Evolutionary conservation across 352 stramenopile genomes (phyloP).

Genomic region (Globisporangium canariense): DNA sequence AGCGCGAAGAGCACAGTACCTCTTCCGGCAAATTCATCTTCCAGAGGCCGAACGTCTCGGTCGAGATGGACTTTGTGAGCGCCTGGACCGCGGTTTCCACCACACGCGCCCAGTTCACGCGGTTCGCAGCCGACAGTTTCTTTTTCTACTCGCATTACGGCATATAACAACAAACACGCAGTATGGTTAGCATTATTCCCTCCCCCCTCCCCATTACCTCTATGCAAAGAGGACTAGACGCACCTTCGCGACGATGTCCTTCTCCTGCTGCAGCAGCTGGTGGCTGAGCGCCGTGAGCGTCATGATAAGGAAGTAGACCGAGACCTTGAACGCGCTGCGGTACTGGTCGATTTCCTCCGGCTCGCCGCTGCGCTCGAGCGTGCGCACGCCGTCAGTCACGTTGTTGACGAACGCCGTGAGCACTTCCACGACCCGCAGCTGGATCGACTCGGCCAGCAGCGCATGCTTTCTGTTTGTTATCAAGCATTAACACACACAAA

Average conservation of each 20-base stretch:
- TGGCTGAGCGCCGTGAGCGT: slow-evolving; percentile 49
- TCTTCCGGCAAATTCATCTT: slow-evolving; percentile 80
- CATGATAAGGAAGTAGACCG: slow-evolving; percentile 71
- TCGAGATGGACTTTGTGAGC: slow-evolving; percentile 58
- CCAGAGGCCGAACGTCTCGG: slow-evolving; percentile 68
- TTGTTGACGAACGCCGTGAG: slow-evolving; percentile 59
- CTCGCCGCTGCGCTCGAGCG: slow-evolving; percentile 28
- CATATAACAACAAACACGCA: not conserved
- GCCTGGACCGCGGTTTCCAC: slow-evolving; percentile 54
- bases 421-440: slow-evolving; percentile 65
- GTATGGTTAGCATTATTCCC: not conserved
- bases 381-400: slow-evolving; percentile 48
- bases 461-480: slow-evolving; percentile 39
- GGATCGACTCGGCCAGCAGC: slow-evolving; percentile 38
- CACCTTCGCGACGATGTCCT: slow-evolving; percentile 57
- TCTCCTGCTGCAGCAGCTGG: slow-evolving; percentile 47
- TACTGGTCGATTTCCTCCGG: slow-evolving; percentile 37
- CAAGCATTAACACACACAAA: not conserved
- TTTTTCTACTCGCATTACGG: slow-evolving; percentile 22
- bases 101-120: slow-evolving; percentile 63
- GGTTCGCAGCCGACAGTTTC: slow-evolving; percentile 31
- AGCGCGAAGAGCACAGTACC: slow-evolving; percentile 19
- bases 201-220: not conserved
- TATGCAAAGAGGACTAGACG: not conserved
- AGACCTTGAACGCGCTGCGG: slow-evolving; percentile 62